Evolutionary conservation across 1,284 basidiomycete species (phyloP).

Genomic region (Takashimella koratensis): DNA sequence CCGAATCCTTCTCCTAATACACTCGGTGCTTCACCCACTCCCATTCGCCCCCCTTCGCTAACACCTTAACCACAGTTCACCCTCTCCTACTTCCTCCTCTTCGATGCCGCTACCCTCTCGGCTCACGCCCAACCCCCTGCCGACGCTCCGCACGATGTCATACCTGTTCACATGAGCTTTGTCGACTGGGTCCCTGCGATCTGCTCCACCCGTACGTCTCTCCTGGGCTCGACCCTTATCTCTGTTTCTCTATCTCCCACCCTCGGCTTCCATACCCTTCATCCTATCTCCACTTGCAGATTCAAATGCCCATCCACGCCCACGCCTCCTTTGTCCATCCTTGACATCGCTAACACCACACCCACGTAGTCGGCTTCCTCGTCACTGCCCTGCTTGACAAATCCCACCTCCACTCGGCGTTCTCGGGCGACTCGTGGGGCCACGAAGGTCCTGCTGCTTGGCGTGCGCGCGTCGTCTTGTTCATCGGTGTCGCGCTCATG

Average conservation of each 20-base stretch:
- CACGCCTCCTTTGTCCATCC: neutral
- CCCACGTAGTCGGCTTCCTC: slow-evolving; percentile 70
- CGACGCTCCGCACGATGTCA: slow-evolving; percentile 64
- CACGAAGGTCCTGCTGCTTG: slow-evolving; percentile 75
- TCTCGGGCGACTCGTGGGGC: slow-evolving; percentile 56
- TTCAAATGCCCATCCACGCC: neutral
- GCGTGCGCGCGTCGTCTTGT: slow-evolving; percentile 83
- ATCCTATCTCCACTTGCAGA: too few relatives aligned
- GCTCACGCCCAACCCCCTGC: slow-evolving; percentile 70
- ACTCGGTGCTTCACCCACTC: neutral
- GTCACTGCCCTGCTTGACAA: slow-evolving; percentile 95
- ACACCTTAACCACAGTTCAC: slow-evolving; percentile 76
- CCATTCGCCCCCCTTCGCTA: neutral
- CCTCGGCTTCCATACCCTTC: neutral
- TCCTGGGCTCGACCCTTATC: neutral
- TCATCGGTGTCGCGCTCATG: slow-evolving; percentile 95
- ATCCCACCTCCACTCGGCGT: slow-evolving; percentile 77
- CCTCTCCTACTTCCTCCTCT: slow-evolving; percentile 89
- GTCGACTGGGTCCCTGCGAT: slow-evolving; percentile 95
- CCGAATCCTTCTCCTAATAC: too few relatives aligned
- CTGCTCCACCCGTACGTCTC: slow-evolving; percentile 64
- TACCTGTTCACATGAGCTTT: slow-evolving; percentile 73
- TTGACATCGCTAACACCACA: neutral
- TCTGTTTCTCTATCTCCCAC: slow-evolving; percentile 6
- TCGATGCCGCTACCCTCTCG: slow-evolving; percentile 88